Conservation (phyloP, 306 rosid species). For the Pterocarpus santalinus region DNA sequence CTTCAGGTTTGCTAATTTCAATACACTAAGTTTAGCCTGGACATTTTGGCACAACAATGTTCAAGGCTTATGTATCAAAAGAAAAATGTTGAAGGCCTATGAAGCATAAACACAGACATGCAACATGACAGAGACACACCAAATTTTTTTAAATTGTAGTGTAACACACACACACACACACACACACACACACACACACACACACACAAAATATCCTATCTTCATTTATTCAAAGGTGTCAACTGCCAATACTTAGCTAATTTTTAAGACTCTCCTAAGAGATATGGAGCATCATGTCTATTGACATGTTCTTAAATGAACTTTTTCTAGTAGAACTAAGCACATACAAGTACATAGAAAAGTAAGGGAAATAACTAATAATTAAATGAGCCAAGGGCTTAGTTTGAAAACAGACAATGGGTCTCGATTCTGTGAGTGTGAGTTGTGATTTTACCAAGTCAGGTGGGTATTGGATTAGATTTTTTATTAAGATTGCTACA, state of each 20-base stretch:
- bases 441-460: background rate
- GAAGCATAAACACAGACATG: background rate
- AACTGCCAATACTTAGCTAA: background rate
- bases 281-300: too few relatives aligned
- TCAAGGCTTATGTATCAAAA: slow-evolving; percentile 5
- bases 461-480: background rate
- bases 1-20: slow-evolving; percentile 21
- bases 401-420: background rate
- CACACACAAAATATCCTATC: too few relatives aligned
- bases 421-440: background rate
- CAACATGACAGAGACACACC: background rate
- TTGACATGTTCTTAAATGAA: background rate
- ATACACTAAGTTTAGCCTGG: background rate
- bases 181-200: too few relatives aligned
- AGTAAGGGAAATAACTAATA: background rate
- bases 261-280: background rate
- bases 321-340: background rate
- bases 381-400: background rate
- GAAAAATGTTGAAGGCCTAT: background rate
- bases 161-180: too few relatives aligned
- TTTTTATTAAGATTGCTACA: background rate
- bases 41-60: background rate
- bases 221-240: too few relatives aligned
- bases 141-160: background rate
- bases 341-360: background rate